A percentile compares a stretch with the other conserved stretches of the same genome.
Evolutionary conservation across 345 rosid species (phyloP).

Genomic region (Eucalyptus erythrocorys): DNA sequence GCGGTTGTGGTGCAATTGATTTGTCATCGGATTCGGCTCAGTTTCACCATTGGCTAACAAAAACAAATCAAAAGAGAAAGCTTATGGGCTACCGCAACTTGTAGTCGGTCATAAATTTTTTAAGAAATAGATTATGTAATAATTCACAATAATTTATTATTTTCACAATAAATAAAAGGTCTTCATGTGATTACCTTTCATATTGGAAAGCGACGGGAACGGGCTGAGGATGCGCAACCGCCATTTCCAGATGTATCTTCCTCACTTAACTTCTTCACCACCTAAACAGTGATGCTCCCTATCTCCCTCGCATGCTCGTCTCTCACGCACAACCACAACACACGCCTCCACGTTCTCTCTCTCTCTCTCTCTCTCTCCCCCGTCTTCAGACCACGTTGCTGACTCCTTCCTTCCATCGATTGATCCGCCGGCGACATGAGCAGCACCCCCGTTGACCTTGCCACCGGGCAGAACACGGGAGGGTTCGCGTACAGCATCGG

Average conservation of each 20-base stretch:
- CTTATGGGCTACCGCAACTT: fast-evolving
- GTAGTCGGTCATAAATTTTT: too few species aligned
- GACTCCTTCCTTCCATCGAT: neutral
- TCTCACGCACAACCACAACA: neutral
- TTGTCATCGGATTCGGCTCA: too few species aligned
- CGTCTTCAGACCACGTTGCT: neutral
- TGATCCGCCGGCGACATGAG: neutral
- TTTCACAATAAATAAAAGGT: fast-evolving
- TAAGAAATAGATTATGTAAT: fast-evolving
- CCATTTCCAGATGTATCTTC: neutral
- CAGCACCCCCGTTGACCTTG: neutral
- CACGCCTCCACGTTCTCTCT: neutral
- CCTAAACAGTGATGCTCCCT: neutral
- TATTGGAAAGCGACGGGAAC: neutral
- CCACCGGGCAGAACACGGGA: neutral
- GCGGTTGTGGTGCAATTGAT: neutral
- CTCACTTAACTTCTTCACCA: neutral
- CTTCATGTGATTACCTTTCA: too few species aligned
- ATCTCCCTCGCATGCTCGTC: neutral
- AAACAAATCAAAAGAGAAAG: neutral
- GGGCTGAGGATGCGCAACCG: neutral
- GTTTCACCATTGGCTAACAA: neutral
- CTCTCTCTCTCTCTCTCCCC: neutral
- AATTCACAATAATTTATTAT: too few species aligned
- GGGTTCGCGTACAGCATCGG: neutral